These are phyloP conservation scores for Hansenula anomala DNA, from an alignment of 1,139 yeast species.

Conservation along the genomic window DNA sequence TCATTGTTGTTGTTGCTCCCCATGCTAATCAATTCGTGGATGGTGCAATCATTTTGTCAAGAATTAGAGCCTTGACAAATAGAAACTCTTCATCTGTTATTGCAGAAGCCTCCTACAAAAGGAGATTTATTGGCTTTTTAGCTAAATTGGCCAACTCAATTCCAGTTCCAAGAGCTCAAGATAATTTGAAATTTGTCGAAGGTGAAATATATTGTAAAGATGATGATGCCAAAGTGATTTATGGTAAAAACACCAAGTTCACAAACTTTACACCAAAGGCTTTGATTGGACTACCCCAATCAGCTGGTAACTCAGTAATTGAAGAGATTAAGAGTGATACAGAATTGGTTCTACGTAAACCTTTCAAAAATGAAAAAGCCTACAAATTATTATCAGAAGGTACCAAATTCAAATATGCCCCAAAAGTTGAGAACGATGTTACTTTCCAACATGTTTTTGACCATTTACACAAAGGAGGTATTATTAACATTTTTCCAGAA, in stretches of 20 bases:
- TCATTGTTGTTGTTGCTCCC: conserved; percentile 74
- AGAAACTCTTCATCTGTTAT: conserved; percentile 50
- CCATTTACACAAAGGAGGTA: conserved; percentile 51
- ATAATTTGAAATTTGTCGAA: conserved; percentile 40
- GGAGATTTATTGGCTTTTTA: conserved; percentile 47
- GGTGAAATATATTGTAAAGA: conserved; percentile 44
- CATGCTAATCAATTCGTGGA: conserved; percentile 81
- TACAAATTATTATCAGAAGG: conserved; percentile 40
- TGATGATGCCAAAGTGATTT: conserved; percentile 24
- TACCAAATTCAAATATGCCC: conserved; percentile 50
- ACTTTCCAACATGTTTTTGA: conserved; percentile 62
- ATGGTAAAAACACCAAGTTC: conserved; percentile 48
- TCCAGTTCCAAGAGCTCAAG: conserved; percentile 75
- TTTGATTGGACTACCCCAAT: conserved; percentile 55
- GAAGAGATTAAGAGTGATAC: conserved; percentile 49
- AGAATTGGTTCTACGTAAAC: conserved; percentile 42
- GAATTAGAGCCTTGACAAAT: conserved; percentile 32
- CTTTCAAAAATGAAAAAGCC: conserved; percentile 38
- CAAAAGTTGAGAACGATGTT: conserved; percentile 55
- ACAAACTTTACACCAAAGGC: conserved; percentile 44
- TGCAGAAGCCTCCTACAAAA: conserved; percentile 59
- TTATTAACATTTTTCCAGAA: conserved; percentile 72
- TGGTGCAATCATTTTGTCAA: conserved; percentile 57
- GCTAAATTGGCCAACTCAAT: conserved; percentile 58
- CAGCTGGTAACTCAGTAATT: conserved; percentile 55